Base-by-base conservation (phyloP, 139 green algal species). In the Chlamydomonas applanata region DNA sequence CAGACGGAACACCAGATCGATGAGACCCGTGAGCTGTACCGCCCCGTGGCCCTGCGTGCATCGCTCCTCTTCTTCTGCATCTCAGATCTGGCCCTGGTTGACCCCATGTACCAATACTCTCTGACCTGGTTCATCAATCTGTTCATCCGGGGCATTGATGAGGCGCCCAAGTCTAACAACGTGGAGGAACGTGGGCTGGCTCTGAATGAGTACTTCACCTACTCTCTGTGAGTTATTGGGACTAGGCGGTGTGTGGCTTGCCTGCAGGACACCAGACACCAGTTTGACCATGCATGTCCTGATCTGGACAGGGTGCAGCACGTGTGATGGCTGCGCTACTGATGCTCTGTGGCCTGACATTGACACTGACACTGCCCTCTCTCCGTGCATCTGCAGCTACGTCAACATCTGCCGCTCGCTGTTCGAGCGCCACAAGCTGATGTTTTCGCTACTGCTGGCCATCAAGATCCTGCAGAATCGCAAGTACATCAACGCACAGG, bases 21-120 rank as follows among this genome's bases (percentile, higher is more conserved):
- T 69, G 81, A 73, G 46, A 91, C 89, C 16, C 79, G 89, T 17
- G 88, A 94, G 79, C 78, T 87, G 72, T 94, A 94, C 83, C 85
- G 88, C 25, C 86, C 86, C 2, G 89, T 94, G 61, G 89, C 89
- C 25, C 63, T 86, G 29, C 83, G 89, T 53, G 79, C 89, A 24
- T 87, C 73, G 11, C 75, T 93, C 27, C 85, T 94, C 40, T 94
- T 94, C 79, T 94, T 94, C 82, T 92, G 88, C 80, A 94, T 94
- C 77, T 79, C 70, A 35, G 88, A 94, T 76, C 79, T 94, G n/a
- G 86, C 86, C 22, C 53, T 83, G 56, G 85, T 94, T 32, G 89
- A 94, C 75, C 89, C 89, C 63, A 94, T 94, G 89, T 94, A 94
- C 82, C 89, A 94, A 83, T 92, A 93, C 82, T 84, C 67, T 32